A percentile compares a stretch with the other conserved stretches of the same genome.
phyloP scores from a whole-genome alignment of 2,329 filamentous ascomycete species.

The Bipolaris zeicola region DNA sequence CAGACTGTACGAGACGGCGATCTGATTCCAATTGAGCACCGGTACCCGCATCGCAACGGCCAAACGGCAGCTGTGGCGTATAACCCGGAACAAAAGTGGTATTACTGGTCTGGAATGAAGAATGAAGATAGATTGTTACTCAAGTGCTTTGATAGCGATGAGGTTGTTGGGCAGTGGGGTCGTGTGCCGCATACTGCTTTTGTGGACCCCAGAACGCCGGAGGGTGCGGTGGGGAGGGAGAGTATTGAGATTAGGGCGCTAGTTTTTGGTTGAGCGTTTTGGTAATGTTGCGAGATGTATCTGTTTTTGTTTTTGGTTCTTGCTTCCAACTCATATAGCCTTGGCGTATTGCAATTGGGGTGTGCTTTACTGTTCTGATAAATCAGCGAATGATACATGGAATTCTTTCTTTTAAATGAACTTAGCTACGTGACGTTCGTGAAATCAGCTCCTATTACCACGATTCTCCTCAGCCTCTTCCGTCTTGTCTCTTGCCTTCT shows the following conservation, averaged over 20 bases:
- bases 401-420: too few species aligned
- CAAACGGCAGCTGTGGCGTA: constrained; percentile 74
- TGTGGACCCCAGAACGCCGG: constrained; percentile 71
- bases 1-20: constrained; percentile 64
- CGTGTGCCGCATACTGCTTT: constrained; percentile 64
- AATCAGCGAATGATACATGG: too few species aligned
- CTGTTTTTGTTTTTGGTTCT: neutral
- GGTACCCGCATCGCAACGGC: constrained; percentile 72
- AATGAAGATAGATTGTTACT: constrained; percentile 74
- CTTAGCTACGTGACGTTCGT: too few species aligned
- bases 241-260: constrained; percentile 89
- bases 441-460: too few species aligned
- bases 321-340: neutral
- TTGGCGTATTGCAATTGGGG: neutral
- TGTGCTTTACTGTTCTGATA: too few species aligned
- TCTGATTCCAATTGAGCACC: constrained; percentile 73
- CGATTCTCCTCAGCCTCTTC: too few species aligned
- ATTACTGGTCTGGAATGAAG: constrained; percentile 80
- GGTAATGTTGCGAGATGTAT: neutral
- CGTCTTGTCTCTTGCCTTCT: too few species aligned
- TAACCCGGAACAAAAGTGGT: constrained; percentile 70
- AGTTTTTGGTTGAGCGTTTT: constrained; percentile 67
- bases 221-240: constrained; percentile 73
- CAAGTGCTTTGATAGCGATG: constrained; percentile 76
- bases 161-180: constrained; percentile 48